These are phyloP conservation scores for Apiosordaria backusii DNA, from an alignment of 495 filamentous ascomycete species.

Conservation along the genomic window DNA sequence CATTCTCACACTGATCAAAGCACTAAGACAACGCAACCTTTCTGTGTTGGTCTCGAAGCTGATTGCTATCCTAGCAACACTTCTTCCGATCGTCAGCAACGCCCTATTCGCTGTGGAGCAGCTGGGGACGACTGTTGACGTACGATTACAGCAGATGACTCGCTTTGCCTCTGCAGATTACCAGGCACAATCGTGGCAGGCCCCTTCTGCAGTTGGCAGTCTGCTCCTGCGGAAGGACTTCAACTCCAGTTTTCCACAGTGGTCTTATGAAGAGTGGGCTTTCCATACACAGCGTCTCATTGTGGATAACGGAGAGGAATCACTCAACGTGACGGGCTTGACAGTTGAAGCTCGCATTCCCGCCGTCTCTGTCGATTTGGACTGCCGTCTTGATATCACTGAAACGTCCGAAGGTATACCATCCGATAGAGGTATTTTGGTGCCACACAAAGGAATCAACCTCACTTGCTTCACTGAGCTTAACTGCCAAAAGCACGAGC, in stretches of 20 bases:
- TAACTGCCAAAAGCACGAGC: conserved; percentile 4
- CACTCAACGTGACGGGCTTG: neutral
- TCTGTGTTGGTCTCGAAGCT: conserved; percentile 1
- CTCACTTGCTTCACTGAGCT: conserved; percentile 4
- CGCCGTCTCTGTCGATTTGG: conserved; percentile 5
- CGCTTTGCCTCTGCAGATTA: conserved; percentile 9
- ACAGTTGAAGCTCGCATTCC: conserved; percentile 5
- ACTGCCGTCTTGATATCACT: neutral
- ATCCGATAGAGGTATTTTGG: neutral
- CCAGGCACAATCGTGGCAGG: conserved; percentile 4
- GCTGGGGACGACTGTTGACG: neutral
- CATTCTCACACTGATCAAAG: conserved; percentile 2
- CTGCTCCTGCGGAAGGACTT: conserved; percentile 3
- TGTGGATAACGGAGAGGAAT: neutral
- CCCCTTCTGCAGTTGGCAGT: neutral
- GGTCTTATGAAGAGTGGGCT: conserved; percentile 10
- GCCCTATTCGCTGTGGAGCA: conserved; percentile 8
- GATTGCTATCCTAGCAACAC: conserved; percentile 1
- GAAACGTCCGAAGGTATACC: neutral
- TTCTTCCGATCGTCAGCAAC: conserved; percentile 9
- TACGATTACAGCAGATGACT: conserved; percentile 6
- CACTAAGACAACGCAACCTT: neutral
- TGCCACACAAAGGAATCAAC: conserved; percentile 2
- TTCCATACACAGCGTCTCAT: conserved; percentile 4
- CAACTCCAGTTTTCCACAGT: conserved; percentile 10